phyloP scores from a whole-genome alignment of 371 early-diverging fungal species.

The Encephalitozoon hellem region DNA sequence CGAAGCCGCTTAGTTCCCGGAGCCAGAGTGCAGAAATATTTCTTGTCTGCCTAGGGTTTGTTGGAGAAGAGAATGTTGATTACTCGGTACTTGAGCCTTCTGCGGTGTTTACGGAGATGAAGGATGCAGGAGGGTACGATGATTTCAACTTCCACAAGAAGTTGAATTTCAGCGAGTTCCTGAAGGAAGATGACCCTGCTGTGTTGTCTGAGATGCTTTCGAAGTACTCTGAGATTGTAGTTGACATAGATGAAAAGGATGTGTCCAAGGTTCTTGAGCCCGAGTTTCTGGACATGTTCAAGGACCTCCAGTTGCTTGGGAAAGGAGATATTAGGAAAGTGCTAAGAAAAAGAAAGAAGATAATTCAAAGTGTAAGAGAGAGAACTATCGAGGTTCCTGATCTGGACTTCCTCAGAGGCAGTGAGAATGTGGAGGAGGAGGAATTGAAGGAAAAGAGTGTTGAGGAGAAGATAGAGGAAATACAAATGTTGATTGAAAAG shows the following conservation, averaged over 20 bases:
- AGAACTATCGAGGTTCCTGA: not conserved
- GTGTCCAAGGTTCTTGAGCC: constrained; percentile 49
- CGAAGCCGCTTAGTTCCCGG: constrained; percentile 95
- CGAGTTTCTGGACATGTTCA: constrained; percentile 20
- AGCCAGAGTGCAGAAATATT: constrained; percentile 99
- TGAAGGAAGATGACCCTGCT: constrained; percentile 61
- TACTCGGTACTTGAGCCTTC: constrained; percentile 81
- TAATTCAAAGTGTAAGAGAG: constrained; percentile 52
- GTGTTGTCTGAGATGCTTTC: constrained; percentile 52
- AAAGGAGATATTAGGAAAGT: constrained; percentile 60
- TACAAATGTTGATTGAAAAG: constrained; percentile 23
- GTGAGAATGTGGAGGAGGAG: constrained; percentile 35
- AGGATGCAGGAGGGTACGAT: constrained; percentile 24
- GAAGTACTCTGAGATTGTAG: constrained; percentile 65
- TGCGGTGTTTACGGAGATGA: constrained; percentile 70
- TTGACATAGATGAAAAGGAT: constrained; percentile 63
- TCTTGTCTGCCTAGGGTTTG: constrained; percentile 87
- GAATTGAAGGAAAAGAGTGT: constrained; percentile 58
- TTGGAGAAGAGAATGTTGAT: constrained; percentile 80
- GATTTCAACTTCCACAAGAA: constrained; percentile 47
- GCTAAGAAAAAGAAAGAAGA: constrained; percentile 53
- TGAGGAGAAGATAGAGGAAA: constrained; percentile 63
- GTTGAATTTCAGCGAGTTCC: constrained; percentile 63
- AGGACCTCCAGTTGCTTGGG: constrained; percentile 55
- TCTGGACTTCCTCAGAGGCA: constrained; percentile 24